Conservation (phyloP, 2,329 filamentous ascomycete genomes). For the Penicillium glabrum region DNA sequence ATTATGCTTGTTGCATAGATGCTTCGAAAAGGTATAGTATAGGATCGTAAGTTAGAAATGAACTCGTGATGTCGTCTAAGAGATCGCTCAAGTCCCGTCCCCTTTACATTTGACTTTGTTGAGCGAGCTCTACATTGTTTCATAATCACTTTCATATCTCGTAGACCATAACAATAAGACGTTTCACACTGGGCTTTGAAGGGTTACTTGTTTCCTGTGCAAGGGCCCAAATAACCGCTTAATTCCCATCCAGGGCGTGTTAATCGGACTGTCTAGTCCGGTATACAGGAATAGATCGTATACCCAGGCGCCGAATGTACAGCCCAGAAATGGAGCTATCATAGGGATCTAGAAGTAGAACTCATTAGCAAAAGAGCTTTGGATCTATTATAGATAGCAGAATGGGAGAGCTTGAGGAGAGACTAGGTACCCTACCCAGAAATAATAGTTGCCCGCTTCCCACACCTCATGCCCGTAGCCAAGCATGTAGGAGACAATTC, state of each 20-base stretch:
- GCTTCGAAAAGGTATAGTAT: neutral
- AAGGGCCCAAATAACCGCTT: conserved; percentile 47
- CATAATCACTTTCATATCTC: neutral
- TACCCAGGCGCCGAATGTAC: conserved; percentile 62
- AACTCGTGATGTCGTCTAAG: neutral
- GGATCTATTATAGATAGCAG: neutral
- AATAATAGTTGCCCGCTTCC: conserved; percentile 68
- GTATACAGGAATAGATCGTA: conserved; percentile 70
- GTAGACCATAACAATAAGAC: neutral
- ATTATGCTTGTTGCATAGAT: neutral
- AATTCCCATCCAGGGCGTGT: conserved; percentile 66
- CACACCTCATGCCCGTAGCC: conserved; percentile 69
- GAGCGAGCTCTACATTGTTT: neutral
- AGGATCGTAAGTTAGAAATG: neutral
- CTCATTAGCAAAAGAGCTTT: neutral
- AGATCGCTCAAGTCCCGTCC: neutral
- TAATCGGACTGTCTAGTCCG: conserved; percentile 65
- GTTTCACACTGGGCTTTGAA: conserved; percentile 19
- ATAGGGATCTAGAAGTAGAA: conserved; percentile 60
- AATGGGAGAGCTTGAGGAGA: neutral
- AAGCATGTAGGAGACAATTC: conserved; percentile 65
- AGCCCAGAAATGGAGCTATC: conserved; percentile 68
- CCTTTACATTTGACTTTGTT: neutral
- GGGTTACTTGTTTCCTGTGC: conserved; percentile 3
- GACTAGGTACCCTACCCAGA: conserved; percentile 56